Percentiles rank a stretch among this genome's conserved stretches.
Conservation (phyloP, 371 early-diverging fungal genomes). For the Mortierella sp. region DNA sequence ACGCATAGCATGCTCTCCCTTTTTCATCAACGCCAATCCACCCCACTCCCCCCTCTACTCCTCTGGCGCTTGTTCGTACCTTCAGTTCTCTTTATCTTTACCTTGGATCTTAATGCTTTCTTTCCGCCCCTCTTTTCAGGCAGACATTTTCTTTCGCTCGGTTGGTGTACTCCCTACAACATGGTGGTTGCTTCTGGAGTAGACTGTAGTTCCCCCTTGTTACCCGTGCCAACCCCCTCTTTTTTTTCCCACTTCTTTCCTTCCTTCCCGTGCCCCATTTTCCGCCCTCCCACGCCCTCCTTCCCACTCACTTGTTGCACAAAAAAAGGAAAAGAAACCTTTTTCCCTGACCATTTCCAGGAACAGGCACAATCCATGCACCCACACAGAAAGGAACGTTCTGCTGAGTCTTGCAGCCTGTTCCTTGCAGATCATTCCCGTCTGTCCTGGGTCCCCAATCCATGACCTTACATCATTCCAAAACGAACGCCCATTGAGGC, state of each 20-base stretch:
- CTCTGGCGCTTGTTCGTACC: too few relatives aligned
- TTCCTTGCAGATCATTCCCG: conserved; percentile 1
- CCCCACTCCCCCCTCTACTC: neutral
- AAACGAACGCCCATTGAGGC: too few relatives aligned
- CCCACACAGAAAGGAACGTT: neutral
- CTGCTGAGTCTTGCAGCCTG: neutral
- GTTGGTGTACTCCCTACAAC: neutral
- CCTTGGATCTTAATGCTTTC: neutral
- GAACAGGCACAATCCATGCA: neutral
- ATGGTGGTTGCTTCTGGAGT: neutral
- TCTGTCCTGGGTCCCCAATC: neutral
- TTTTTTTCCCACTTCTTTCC: neutral
- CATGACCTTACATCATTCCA: too few relatives aligned
- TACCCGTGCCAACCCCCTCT: neutral
- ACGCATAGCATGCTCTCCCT: neutral
- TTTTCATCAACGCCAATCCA: neutral
- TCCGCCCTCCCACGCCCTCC: neutral
- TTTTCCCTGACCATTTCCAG: neutral
- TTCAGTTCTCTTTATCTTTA: neutral
- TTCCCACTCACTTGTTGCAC: neutral
- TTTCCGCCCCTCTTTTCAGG: conserved; percentile 7
- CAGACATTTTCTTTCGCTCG: neutral
- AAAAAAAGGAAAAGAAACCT: neutral
- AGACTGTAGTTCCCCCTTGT: conserved; percentile 12
- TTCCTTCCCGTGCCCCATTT: conserved; percentile 6